Conservation (phyloP, 2,329 filamentous ascomycete species). For the Pseudocercospora macadamiae region DNA sequence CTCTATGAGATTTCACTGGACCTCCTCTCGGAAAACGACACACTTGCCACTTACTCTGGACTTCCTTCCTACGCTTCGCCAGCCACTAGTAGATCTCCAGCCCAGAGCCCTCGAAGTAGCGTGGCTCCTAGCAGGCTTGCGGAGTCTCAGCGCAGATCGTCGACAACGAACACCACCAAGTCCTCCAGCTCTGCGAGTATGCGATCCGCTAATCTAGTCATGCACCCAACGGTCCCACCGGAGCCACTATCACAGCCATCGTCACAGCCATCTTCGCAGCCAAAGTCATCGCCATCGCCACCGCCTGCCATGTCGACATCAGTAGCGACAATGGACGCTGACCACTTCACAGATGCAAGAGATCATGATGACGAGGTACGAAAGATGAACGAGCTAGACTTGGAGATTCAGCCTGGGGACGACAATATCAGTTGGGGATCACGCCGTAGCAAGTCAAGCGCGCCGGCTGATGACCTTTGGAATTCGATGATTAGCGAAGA, state of each 20-base stretch:
- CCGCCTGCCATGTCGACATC: background rate
- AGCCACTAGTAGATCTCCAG: background rate
- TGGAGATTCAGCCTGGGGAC: constrained; percentile 41
- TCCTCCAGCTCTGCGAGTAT: constrained; percentile 3
- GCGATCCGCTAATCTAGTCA: constrained; percentile 3
- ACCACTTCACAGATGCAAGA: constrained; percentile 46
- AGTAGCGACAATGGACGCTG: constrained; percentile 35
- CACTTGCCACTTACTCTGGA: constrained; percentile 28
- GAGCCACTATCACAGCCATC: background rate
- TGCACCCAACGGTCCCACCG: constrained; percentile 4
- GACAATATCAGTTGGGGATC: constrained; percentile 43
- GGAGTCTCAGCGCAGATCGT: background rate
- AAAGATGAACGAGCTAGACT: constrained; percentile 14
- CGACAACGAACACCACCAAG: constrained; percentile 3
- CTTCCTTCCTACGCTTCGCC: constrained; percentile 14
- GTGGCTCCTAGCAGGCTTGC: background rate
- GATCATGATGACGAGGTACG: constrained; percentile 38
- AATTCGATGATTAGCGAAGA: constrained; percentile 37
- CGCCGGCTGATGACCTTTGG: constrained; percentile 36
- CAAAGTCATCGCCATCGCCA: constrained; percentile 2
- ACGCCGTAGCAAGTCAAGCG: constrained; percentile 33
- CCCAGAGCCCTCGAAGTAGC: background rate
- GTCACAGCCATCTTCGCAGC: background rate
- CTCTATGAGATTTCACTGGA: constrained; percentile 33
- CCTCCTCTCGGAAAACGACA: constrained; percentile 30